These are phyloP conservation scores for Saturnispora sanitii DNA, from an alignment of 805 yeast species.

Conservation along the genomic window DNA sequence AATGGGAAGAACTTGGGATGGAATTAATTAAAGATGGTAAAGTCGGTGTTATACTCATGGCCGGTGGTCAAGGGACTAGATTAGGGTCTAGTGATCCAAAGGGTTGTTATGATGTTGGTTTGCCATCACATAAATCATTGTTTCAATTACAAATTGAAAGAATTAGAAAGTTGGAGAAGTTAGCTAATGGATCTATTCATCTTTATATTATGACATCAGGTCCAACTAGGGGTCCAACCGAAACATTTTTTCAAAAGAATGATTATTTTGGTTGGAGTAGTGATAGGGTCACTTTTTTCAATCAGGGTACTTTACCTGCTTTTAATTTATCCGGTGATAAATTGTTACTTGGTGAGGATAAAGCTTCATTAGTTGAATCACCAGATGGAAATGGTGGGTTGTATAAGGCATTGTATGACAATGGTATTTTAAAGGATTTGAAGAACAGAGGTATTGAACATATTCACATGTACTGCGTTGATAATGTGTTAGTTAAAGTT, in stretches of 20 bases:
- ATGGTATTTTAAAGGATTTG: slow-evolving; percentile 62
- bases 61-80: slow-evolving; percentile 98
- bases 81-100: slow-evolving; percentile 85
- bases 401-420: slow-evolving; percentile 66
- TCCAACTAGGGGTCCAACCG: slow-evolving; percentile 73
- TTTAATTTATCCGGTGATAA: slow-evolving; percentile 59
- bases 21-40: slow-evolving; percentile 57
- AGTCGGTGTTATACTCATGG: slow-evolving; percentile 87
- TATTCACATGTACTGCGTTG: slow-evolving; percentile 95
- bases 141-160: slow-evolving; percentile 93
- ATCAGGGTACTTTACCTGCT: slow-evolving; percentile 95
- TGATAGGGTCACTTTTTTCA: slow-evolving; percentile 64
- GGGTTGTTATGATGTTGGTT: slow-evolving; percentile 83
- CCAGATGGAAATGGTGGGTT: slow-evolving; percentile 99
- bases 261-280: slow-evolving; percentile 59
- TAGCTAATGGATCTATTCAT: slow-evolving; percentile 44
- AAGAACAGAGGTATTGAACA: slow-evolving; percentile 63
- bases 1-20: slow-evolving; percentile 41
- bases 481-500: slow-evolving; percentile 80
- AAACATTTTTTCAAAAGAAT: slow-evolving; percentile 52
- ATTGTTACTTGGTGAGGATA: slow-evolving; percentile 48
- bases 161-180: slow-evolving; percentile 48
- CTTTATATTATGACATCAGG: slow-evolving; percentile 96
- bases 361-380: slow-evolving; percentile 56
- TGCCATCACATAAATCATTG: slow-evolving; percentile 75